A percentile compares a stretch with the other conserved stretches of the same genome.
Evolutionary conservation across 129 eudicot species (phyloP).

Genomic region (Centrapalus pauciflorus): DNA sequence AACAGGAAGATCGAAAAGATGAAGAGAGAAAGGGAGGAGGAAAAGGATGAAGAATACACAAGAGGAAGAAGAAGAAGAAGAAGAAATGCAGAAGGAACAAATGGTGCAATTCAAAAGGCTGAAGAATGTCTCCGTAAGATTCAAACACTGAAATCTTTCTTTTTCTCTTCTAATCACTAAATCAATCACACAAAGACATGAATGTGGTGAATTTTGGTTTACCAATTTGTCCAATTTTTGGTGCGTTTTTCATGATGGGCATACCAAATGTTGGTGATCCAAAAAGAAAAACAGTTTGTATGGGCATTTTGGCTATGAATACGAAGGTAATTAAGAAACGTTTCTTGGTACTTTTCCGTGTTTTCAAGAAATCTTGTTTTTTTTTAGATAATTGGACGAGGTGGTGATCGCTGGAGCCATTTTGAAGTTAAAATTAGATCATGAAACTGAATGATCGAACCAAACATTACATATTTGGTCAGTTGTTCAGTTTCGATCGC

Average conservation of each 20-base stretch:
- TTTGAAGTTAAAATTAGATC: too few species aligned
- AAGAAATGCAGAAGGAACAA: constrained; percentile 17
- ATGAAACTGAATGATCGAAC: too few species aligned
- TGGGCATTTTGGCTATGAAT: too few species aligned
- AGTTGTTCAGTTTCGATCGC: too few species aligned
- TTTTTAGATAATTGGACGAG: too few species aligned
- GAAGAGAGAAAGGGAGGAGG: constrained; percentile 31
- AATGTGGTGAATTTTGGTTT: constrained; percentile 6
- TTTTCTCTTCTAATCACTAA: constrained; percentile 16
- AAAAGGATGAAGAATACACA: constrained; percentile 13
- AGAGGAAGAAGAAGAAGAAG: constrained; percentile 19
- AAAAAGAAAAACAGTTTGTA: background rate
- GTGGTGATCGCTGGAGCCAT: too few species aligned
- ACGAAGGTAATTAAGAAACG: too few species aligned
- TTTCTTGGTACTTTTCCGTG: too few species aligned
- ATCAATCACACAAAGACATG: background rate
- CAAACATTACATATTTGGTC: too few species aligned
- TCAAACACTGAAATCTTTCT: constrained; percentile 24
- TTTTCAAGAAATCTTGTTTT: too few species aligned
- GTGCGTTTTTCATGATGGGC: constrained; percentile 2
- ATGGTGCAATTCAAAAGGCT: constrained; percentile 52
- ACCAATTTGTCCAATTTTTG: background rate
- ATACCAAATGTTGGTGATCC: background rate
- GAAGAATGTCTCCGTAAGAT: constrained; percentile 55
- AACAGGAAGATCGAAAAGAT: constrained; percentile 32